Percentiles rank a stretch among this genome's conserved stretches.
Evolutionary conservation across 495 filamentous ascomycete genomes (phyloP).

Genomic region (Aspergillus funiculosus): DNA sequence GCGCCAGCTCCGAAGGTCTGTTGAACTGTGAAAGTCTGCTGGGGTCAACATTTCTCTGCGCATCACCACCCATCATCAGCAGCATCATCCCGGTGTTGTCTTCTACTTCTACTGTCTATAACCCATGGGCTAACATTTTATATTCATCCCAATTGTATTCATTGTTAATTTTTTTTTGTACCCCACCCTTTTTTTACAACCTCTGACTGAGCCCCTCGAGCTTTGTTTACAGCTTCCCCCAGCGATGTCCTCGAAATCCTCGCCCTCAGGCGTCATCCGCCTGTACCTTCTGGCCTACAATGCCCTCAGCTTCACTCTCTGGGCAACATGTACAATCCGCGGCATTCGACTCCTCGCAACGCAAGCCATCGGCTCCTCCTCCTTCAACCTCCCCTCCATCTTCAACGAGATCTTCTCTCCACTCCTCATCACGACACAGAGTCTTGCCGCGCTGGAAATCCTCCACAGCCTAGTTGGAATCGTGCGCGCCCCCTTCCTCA

Average conservation of each 20-base stretch:
- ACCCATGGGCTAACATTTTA: too few species aligned
- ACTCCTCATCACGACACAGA: slow-evolving; percentile 75
- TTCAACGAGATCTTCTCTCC: slow-evolving; percentile 53
- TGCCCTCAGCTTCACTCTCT: slow-evolving; percentile 63
- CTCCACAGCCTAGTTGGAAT: slow-evolving; percentile 68
- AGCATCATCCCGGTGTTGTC: too few species aligned
- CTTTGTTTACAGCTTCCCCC: too few species aligned
- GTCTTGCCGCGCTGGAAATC: slow-evolving; percentile 74
- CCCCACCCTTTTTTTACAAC: too few species aligned
- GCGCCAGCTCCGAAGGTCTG: too few species aligned
- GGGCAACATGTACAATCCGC: slow-evolving; percentile 64
- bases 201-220: too few species aligned
- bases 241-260: slow-evolving; percentile 10
- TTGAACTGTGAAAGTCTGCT: too few species aligned
- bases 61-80: too few species aligned
- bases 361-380: slow-evolving; percentile 17
- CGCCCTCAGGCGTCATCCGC: slow-evolving; percentile 21
- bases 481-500: slow-evolving; percentile 76
- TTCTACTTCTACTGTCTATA: too few species aligned
- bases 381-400: slow-evolving; percentile 43
- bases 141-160: too few species aligned
- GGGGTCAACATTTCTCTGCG: too few species aligned
- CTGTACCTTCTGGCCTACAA: slow-evolving; percentile 82
- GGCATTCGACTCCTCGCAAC: slow-evolving; percentile 41
- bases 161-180: too few species aligned